Percentiles rank a stretch among this genome's conserved stretches.
These are phyloP conservation scores for Cornus controversa DNA, from an alignment of 148 eudicot species.

Conservation along the genomic window DNA sequence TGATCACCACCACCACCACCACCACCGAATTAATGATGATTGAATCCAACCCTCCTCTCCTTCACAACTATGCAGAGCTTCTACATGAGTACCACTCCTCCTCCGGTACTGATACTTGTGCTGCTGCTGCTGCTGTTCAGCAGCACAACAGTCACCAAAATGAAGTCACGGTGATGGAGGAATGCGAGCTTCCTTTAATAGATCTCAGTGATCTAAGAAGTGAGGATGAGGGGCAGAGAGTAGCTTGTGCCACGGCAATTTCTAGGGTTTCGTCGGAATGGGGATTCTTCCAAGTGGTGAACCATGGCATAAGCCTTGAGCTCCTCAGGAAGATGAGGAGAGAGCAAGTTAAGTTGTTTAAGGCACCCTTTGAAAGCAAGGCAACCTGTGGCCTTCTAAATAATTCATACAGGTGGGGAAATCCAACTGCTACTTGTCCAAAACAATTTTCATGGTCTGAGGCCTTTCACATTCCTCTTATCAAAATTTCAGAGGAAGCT, in stretches of 20 bases:
- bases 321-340: constrained; percentile 36
- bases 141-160: background rate
- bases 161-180: constrained; percentile 4
- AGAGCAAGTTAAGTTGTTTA: constrained; percentile 34
- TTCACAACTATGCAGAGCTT: constrained; percentile 19
- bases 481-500: constrained; percentile 31
- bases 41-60: constrained; percentile 29
- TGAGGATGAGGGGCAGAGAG: constrained; percentile 11
- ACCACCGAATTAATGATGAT: constrained; percentile 7
- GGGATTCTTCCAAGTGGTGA: constrained; percentile 45
- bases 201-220: constrained; percentile 29
- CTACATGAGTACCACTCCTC: background rate
- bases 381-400: constrained; percentile 32
- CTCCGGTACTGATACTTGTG: background rate
- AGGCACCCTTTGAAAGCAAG: constrained; percentile 33
- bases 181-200: constrained; percentile 39
- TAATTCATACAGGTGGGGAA: constrained; percentile 46
- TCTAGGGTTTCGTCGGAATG: constrained; percentile 40
- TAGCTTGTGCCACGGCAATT: constrained; percentile 16
- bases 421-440: constrained; percentile 31
- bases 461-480: constrained; percentile 51
- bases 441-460: constrained; percentile 45
- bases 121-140: background rate
- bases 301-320: constrained; percentile 36
- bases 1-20: background rate